Evolutionary conservation across 2,329 filamentous ascomycete species (phyloP), one percentile per base, ranked within the genome.

Genomic region (Catunica adiposa): DNA sequence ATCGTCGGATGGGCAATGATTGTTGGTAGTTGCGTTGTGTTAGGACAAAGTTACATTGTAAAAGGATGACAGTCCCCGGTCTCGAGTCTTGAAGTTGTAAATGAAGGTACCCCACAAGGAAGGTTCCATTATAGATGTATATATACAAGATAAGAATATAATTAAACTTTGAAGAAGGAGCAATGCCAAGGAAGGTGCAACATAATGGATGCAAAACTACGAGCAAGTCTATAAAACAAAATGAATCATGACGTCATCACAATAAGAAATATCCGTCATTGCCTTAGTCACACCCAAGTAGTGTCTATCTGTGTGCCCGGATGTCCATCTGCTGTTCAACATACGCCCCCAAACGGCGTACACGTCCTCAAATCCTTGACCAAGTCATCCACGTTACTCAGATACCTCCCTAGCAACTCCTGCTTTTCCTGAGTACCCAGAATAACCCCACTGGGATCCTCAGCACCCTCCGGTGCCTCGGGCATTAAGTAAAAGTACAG

Each of bases 401-500:
- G 73, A 67, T 92, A 86, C 61, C 79, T 76, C 46, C 84, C 85
- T 40, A 94, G 71, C 66, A 94, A 69, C 53, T 75, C 75, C 70
- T 92, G 86, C 71, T 95, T 95, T 67, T 94, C 85, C 61, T 84
- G 80, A 9, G 85, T 89, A 6, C 77, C 80, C 58, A 80, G 15
- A n/a, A 44, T 22, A 8, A 44, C n/a, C 9, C 40, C 40, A 22
- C 8, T 22, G 17, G 53, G 66, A 48, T 67, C 69, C 59, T 67
- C 67, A 60, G 64, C 63, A 58, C 70, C 70, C 20, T 76, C 71
- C 47, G 76, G 82, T 0, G 79, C 80, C 70, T 98, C 92, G 53
- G 90, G 89, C 84, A 97, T 95, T 62, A 98, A 82, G 69, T 97
- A 98, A 69, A 97, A 97, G 73, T 97, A 97, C 53, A 98, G 72